These are phyloP conservation scores for Fusarium xylarioides DNA, from an alignment of 2,329 filamentous ascomycete genomes.

Conservation along the genomic window DNA sequence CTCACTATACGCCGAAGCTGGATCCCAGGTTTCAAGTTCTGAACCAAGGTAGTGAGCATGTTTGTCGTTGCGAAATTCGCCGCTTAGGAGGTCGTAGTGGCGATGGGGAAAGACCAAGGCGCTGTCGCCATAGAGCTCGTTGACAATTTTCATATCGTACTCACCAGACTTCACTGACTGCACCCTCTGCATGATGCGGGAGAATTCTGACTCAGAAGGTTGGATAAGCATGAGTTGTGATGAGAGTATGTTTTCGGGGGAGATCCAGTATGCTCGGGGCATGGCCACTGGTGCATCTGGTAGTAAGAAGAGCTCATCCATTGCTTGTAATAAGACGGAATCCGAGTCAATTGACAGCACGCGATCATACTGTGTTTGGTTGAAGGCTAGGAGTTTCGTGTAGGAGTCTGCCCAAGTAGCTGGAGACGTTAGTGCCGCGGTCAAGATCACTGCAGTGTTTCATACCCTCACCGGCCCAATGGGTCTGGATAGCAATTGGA, in stretches of 20 bases:
- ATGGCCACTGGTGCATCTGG: slow-evolving; percentile 70
- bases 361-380: slow-evolving; percentile 66
- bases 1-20: slow-evolving; percentile 60
- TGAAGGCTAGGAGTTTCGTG: slow-evolving; percentile 75
- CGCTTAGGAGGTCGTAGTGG: slow-evolving; percentile 67
- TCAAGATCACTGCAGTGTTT: too few relatives aligned
- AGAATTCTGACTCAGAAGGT: slow-evolving; percentile 63
- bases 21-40: slow-evolving; percentile 65
- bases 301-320: slow-evolving; percentile 77
- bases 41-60: slow-evolving; percentile 55
- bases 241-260: slow-evolving; percentile 63
- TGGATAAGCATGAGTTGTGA: slow-evolving; percentile 67
- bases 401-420: slow-evolving; percentile 69
- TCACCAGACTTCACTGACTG: slow-evolving; percentile 42
- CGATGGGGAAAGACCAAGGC: slow-evolving; percentile 72
- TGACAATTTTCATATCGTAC: slow-evolving; percentile 75
- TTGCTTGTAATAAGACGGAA: slow-evolving; percentile 63
- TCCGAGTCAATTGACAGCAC: slow-evolving; percentile 69
- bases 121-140: slow-evolving; percentile 66
- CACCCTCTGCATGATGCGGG: slow-evolving; percentile 44
- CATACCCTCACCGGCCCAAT: too few relatives aligned
- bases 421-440: too few relatives aligned
- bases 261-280: slow-evolving; percentile 76
- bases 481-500: too few relatives aligned
- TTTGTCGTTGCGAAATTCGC: slow-evolving; percentile 66